A percentile compares a stretch with the other conserved stretches of the same genome.
Evolutionary conservation across 306 rosid genomes (phyloP).

Genomic region (Trifolium dubium): DNA sequence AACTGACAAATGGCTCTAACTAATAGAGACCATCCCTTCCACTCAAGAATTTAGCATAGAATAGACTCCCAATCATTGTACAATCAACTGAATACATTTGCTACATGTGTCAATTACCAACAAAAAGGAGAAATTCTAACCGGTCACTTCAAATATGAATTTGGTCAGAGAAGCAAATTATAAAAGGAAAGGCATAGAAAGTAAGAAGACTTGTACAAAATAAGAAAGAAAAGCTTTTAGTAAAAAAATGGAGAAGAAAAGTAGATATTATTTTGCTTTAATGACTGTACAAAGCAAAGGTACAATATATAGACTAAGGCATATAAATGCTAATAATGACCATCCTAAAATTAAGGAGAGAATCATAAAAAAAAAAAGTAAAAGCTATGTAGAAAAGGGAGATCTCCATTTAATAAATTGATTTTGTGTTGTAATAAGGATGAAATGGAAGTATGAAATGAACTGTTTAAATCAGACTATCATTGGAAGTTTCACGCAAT

Average conservation of each 20-base stretch:
- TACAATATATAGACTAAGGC: constrained; percentile 3
- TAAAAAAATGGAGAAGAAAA: background rate
- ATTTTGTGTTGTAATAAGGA: constrained; percentile 13
- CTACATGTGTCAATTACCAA: constrained; percentile 16
- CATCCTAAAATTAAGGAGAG: background rate
- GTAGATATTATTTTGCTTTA: background rate
- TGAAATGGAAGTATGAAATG: constrained; percentile 22
- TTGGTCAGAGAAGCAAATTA: constrained; percentile 8
- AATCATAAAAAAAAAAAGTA: background rate
- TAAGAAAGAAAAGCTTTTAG: background rate
- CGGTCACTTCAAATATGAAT: constrained; percentile 12
- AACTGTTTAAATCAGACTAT: constrained; percentile 22
- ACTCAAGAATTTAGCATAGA: constrained; percentile 21
- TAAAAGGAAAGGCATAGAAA: constrained; percentile 12
- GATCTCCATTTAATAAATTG: background rate
- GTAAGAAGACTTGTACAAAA: constrained; percentile 15
- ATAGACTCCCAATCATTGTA: constrained; percentile 8
- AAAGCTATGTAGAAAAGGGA: constrained; percentile 1
- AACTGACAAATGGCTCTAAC: constrained; percentile 21
- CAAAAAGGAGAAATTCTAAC: constrained; percentile 9
- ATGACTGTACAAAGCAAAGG: background rate
- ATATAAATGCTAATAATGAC: constrained; percentile 15
- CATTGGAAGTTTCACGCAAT: constrained; percentile 10
- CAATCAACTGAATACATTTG: constrained; percentile 22
- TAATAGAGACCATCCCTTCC: constrained; percentile 27